Conservation (phyloP, 2,329 filamentous ascomycete species). For the Aspergillus novoparasiticus region DNA sequence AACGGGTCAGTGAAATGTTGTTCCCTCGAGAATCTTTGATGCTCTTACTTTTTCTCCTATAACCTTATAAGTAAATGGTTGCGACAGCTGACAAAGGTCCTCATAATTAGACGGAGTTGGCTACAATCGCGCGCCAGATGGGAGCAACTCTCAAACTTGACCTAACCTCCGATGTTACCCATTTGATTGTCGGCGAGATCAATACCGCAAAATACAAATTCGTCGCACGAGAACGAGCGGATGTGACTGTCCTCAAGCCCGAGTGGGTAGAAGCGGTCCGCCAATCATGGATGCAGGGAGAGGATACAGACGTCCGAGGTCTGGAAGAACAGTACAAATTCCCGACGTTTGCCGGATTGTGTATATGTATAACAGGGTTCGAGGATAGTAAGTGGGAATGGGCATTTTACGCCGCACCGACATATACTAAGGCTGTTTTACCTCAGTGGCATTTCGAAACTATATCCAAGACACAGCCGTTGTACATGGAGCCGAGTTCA, state of each 20-base stretch:
- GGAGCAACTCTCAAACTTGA: slow-evolving; percentile 87
- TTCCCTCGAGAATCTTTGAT: slow-evolving; percentile 2
- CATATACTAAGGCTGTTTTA: background rate
- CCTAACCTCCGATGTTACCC: slow-evolving; percentile 92
- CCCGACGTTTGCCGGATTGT: slow-evolving; percentile 54
- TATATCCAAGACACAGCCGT: slow-evolving; percentile 69
- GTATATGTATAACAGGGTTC: slow-evolving; percentile 71
- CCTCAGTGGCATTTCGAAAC: slow-evolving; percentile 64
- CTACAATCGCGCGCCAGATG: slow-evolving; percentile 67
- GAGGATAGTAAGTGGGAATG: slow-evolving; percentile 57
- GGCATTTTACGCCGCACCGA: background rate
- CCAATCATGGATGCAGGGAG: slow-evolving; percentile 76
- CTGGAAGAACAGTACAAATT: slow-evolving; percentile 63
- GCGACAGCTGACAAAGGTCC: background rate
- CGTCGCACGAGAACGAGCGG: slow-evolving; percentile 84
- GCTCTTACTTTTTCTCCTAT: background rate
- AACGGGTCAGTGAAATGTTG: slow-evolving; percentile 61
- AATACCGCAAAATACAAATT: slow-evolving; percentile 94
- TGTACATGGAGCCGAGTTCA: slow-evolving; percentile 77
- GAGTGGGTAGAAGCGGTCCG: slow-evolving; percentile 83
- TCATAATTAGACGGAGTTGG: slow-evolving; percentile 40
- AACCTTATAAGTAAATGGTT: background rate
- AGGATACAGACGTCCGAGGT: slow-evolving; percentile 69
- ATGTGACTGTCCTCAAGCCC: slow-evolving; percentile 80
- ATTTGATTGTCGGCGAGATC: slow-evolving; percentile 86